phyloP scores from a whole-genome alignment of 1,139 yeast genomes.

The Saccharomyces hybrid region DNA sequence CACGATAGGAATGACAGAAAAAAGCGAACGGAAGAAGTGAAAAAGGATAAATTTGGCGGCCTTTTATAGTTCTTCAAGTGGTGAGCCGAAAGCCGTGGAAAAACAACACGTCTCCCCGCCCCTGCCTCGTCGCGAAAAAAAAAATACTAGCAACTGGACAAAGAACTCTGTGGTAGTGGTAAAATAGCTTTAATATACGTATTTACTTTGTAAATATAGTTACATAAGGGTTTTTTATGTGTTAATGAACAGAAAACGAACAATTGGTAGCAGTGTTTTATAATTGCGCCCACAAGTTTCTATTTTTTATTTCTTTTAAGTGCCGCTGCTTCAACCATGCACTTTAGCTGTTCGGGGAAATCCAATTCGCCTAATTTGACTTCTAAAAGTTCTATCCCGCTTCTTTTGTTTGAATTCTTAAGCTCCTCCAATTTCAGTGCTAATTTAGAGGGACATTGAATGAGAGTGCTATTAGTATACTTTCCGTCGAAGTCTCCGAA shows the following conservation, averaged over 20 bases:
- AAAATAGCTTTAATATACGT: background rate
- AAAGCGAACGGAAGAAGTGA: background rate
- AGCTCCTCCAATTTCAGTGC: constrained; percentile 13
- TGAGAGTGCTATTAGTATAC: constrained; percentile 10
- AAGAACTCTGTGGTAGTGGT: background rate
- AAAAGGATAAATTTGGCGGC: background rate
- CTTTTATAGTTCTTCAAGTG: background rate
- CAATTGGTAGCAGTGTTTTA: background rate
- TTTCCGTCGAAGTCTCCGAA: constrained; percentile 50
- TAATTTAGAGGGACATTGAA: constrained; percentile 14
- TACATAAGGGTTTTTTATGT: background rate
- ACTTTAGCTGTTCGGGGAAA: constrained; percentile 42
- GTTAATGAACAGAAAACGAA: background rate
- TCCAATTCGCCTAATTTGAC: constrained; percentile 61
- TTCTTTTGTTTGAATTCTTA: constrained; percentile 9
- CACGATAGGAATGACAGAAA: background rate
- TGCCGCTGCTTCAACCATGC: constrained; percentile 18
- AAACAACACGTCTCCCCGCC: background rate
- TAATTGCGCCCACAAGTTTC: background rate
- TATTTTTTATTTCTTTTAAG: constrained; percentile 5
- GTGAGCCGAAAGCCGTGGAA: background rate
- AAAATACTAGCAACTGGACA: background rate
- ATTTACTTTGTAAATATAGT: background rate
- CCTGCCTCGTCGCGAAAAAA: background rate
- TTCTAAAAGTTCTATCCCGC: constrained; percentile 57